phyloP scores from a whole-genome alignment of 2,329 filamentous ascomycete genomes.

The Cladosporium austrohemisphaericum region DNA sequence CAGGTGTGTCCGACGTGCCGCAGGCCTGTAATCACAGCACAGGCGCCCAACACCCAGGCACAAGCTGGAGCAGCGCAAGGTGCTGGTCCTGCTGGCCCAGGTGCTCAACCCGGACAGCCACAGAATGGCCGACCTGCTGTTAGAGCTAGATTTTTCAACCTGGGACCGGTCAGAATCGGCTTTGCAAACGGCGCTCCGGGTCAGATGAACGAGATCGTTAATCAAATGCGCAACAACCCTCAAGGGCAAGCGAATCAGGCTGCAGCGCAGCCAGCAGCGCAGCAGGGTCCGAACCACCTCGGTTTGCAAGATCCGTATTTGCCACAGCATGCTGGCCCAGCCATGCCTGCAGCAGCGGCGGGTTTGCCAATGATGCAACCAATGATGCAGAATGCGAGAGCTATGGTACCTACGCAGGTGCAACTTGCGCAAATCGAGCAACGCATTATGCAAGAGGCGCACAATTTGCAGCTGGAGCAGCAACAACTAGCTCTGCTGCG shows the following conservation, averaged over 20 bases:
- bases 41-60: slow-evolving; percentile 16
- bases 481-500: slow-evolving; percentile 68
- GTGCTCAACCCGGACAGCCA: slow-evolving; percentile 21
- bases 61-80: slow-evolving; percentile 19
- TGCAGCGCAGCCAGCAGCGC: slow-evolving; percentile 26
- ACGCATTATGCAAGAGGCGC: slow-evolving; percentile 65
- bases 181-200: slow-evolving; percentile 57
- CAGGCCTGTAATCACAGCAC: slow-evolving; percentile 58
- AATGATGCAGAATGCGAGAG: slow-evolving; percentile 15
- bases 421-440: slow-evolving; percentile 66
- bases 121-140: slow-evolving; percentile 28
- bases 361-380: slow-evolving; percentile 10
- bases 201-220: slow-evolving; percentile 41
- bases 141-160: slow-evolving; percentile 55
- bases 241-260: slow-evolving; percentile 18
- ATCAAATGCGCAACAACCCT: slow-evolving; percentile 30
- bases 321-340: slow-evolving; percentile 16
- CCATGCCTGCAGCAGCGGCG: slow-evolving; percentile 3
- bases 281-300: slow-evolving; percentile 35
- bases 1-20: slow-evolving; percentile 96
- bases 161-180: slow-evolving; percentile 71
- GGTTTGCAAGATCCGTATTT: slow-evolving; percentile 26
- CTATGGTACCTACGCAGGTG: slow-evolving; percentile 46
- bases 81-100: slow-evolving; percentile 14
- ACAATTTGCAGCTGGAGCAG: slow-evolving; percentile 58